Evolutionary conservation across 2,329 filamentous ascomycete species (phyloP).

Genomic region (Didymella keratinophila): DNA sequence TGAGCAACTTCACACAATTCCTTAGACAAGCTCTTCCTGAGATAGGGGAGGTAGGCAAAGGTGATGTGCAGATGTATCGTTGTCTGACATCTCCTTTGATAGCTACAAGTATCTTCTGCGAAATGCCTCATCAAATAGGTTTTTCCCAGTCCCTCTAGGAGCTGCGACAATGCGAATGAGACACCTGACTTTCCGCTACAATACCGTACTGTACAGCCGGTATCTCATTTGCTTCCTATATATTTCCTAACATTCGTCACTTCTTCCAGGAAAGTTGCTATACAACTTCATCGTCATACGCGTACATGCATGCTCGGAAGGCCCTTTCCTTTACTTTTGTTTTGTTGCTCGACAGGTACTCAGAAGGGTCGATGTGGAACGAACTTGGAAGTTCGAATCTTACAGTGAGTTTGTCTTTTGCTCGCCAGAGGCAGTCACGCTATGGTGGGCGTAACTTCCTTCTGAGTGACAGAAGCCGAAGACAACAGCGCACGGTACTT

Average conservation of each 20-base stretch:
- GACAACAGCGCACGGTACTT: too few species aligned
- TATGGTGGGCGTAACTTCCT: neutral
- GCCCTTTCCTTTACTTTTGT: neutral
- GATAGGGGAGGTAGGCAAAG: too few species aligned
- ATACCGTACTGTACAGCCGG: neutral
- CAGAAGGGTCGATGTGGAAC: neutral
- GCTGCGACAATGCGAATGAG: too few species aligned
- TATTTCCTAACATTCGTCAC: neutral
- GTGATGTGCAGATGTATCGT: too few species aligned
- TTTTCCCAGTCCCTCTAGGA: too few species aligned
- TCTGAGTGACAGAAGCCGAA: neutral
- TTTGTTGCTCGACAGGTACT: neutral
- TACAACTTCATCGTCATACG: neutral
- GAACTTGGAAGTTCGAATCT: neutral
- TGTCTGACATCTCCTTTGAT: too few species aligned
- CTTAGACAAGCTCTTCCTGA: too few species aligned
- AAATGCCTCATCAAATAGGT: too few species aligned
- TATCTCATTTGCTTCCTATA: neutral
- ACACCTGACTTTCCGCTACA: neutral
- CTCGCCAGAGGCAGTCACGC: neutral
- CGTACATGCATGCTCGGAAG: neutral
- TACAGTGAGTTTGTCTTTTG: neutral
- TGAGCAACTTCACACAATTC: too few species aligned
- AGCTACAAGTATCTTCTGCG: too few species aligned
- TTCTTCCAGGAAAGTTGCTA: neutral